Evolutionary conservation across 345 rosid species (phyloP), one percentile per base, ranked within the genome.

Genomic region (Rhodomyrtus tomentosa): DNA sequence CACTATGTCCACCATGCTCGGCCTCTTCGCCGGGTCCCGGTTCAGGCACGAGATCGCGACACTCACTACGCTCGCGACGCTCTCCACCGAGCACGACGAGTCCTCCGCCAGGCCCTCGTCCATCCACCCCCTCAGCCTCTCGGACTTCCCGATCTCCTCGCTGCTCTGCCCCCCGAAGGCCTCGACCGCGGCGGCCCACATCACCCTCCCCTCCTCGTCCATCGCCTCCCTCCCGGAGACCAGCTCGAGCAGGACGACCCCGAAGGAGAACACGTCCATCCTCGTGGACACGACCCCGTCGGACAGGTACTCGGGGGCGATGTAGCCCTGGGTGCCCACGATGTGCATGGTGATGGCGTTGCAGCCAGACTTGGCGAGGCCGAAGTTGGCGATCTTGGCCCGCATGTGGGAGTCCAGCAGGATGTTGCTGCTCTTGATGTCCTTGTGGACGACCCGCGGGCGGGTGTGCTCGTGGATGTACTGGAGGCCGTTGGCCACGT

Each of bases 301-400:
- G 1, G 92, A 59, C 38, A 92, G 83, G 82, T 93, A 93, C 82
- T 94, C 95, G 0, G 95, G 97, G 7, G 97, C 94, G 40, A 94
- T 93, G 87, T 94, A 93, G 14, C 97, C 95, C 87, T 92, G 97
- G 40, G 97, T 93, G 54, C 95, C 97, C 20, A 91, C 94, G 51
- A 93, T 93, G 88, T 94, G 94, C 95, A 90, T 90, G 21, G 95
- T 94, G 85, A 92, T 93, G 83, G 94, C 93, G 52, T 94, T 94
- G 94, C 94, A 94, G 73, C 95, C 94, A 3, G 97, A 91, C 88
- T 90, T 94, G 29, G 97, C 97, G 3, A 94, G 91, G 50, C 95
- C 97, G 32, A 94, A 93, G 85, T 93, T 91, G 53, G 95, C 95
- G 83, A 93, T 91, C 86, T 92, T 94, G 83, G 95, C 97, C 80